Conservation (phyloP, 768 basidiomycete species). For the Strobilomyces confusus region DNA sequence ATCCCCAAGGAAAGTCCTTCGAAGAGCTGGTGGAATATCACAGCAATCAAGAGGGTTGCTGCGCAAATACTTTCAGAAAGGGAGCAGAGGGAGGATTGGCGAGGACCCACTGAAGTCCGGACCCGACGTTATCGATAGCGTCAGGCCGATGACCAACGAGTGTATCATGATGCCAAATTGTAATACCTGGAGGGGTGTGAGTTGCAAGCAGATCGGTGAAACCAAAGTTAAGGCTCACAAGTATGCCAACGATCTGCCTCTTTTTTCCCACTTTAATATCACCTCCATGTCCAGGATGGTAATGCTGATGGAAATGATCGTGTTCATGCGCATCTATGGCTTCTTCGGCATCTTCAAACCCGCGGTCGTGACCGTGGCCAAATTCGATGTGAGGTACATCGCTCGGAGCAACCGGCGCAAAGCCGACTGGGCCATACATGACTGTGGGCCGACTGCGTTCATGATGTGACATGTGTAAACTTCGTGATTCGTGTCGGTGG, state of each 20-base stretch:
- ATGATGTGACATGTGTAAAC: conserved; percentile 27
- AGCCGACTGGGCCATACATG: conserved; percentile 20
- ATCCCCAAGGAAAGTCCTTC: conserved; percentile 83
- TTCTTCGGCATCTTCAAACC: conserved; percentile 2
- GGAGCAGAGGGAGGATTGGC: not conserved
- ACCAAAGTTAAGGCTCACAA: conserved; percentile 38
- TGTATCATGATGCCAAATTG: conserved; percentile 86
- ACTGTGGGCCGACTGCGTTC: conserved; percentile 21
- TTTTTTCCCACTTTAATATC: conserved; percentile 43
- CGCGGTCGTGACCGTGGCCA: conserved; percentile 9
- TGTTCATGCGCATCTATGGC: not conserved
- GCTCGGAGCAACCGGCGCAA: not conserved
- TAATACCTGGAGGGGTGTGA: conserved; percentile 49
- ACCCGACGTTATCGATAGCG: conserved; percentile 65
- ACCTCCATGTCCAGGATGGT: conserved; percentile 9
- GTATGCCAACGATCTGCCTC: conserved; percentile 69
- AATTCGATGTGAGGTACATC: conserved; percentile 2
- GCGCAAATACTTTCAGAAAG: not conserved
- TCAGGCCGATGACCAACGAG: conserved; percentile 76
- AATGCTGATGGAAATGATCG: not conserved
- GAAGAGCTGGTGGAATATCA: conserved; percentile 80
- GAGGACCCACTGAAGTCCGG: conserved; percentile 61
- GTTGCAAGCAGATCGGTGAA: not conserved
- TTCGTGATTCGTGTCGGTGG: conserved; percentile 32
- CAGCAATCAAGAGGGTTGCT: conserved; percentile 73